Evolutionary conservation across 225 moss, liverwort and hornwort genomes (phyloP).

Genomic region (Bryoerythrophyllum caledonicum): DNA sequence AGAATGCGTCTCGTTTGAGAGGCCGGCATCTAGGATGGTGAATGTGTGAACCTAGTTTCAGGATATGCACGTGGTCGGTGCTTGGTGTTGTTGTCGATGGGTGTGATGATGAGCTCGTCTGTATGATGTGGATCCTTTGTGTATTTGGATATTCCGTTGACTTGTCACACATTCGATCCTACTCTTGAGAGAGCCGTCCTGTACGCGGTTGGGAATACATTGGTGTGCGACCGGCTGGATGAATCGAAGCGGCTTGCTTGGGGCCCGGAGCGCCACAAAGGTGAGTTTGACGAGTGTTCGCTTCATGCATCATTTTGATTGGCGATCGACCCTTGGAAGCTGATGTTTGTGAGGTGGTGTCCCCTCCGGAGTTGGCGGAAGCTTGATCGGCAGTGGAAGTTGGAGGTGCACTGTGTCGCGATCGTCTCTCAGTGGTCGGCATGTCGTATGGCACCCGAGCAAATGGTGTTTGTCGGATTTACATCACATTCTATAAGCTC

Average conservation of each 20-base stretch:
- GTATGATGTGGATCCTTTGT: background rate
- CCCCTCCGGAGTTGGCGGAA: background rate
- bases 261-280: constrained; percentile 80
- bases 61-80: background rate
- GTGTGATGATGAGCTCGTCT: background rate
- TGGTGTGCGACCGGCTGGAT: constrained; percentile 56
- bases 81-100: background rate
- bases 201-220: constrained; percentile 72
- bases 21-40: background rate
- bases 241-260: constrained; percentile 77
- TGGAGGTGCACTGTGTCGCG: background rate
- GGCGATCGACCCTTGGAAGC: background rate
- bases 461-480: background rate
- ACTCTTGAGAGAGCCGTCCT: constrained; percentile 83
- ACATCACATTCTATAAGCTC: background rate
- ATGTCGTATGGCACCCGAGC: background rate
- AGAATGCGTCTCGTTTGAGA: background rate
- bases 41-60: background rate
- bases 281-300: constrained; percentile 19
- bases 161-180: constrained; percentile 67
- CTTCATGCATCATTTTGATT: background rate
- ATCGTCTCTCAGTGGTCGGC: background rate
- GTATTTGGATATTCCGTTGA: constrained; percentile 38
- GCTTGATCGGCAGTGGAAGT: background rate
- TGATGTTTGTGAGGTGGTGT: too few relatives aligned